Conservation (phyloP, 768 basidiomycete genomes). For the Dioszegia hungarica region DNA sequence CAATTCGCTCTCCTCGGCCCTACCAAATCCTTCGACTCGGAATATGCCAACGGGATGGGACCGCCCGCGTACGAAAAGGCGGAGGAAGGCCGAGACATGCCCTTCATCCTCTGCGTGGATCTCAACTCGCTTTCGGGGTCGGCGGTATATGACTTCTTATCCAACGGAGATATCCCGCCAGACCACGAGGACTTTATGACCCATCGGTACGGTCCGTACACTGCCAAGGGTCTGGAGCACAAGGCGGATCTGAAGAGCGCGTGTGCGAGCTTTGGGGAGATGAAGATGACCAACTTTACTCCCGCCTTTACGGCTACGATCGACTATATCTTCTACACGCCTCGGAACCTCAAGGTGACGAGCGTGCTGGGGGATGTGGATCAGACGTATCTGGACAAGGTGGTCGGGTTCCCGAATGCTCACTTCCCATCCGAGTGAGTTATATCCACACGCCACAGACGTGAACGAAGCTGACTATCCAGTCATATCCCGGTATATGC, state of each 20-base stretch:
- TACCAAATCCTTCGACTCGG: constrained; percentile 39
- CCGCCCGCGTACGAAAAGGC: constrained; percentile 34
- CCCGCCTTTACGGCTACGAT: constrained; percentile 80
- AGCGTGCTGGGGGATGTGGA: constrained; percentile 87
- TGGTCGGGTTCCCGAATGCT: constrained; percentile 92
- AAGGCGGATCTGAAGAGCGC: constrained; percentile 76
- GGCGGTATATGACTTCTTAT: constrained; percentile 86
- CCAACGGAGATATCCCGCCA: constrained; percentile 60
- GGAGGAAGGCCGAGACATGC: constrained; percentile 71
- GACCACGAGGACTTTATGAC: constrained; percentile 89
- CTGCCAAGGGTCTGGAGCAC: constrained; percentile 71
- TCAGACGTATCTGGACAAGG: constrained; percentile 72
- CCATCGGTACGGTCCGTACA: constrained; percentile 86
- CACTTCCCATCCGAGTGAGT: constrained; percentile 97
- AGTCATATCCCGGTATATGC: constrained; percentile 48
- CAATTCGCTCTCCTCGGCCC: constrained; percentile 80
- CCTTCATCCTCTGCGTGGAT: constrained; percentile 86
- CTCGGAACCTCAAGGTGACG: constrained; percentile 66
- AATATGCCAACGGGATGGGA: constrained; percentile 30
- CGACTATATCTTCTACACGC: constrained; percentile 92
- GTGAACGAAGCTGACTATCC: background rate
- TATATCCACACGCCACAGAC: background rate
- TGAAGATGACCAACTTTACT: constrained; percentile 81
- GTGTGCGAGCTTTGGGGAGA: constrained; percentile 60
- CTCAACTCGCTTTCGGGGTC: constrained; percentile 84